Base-by-base conservation (phyloP, 2,329 filamentous ascomycete genomes). In the Capronia americana region DNA sequence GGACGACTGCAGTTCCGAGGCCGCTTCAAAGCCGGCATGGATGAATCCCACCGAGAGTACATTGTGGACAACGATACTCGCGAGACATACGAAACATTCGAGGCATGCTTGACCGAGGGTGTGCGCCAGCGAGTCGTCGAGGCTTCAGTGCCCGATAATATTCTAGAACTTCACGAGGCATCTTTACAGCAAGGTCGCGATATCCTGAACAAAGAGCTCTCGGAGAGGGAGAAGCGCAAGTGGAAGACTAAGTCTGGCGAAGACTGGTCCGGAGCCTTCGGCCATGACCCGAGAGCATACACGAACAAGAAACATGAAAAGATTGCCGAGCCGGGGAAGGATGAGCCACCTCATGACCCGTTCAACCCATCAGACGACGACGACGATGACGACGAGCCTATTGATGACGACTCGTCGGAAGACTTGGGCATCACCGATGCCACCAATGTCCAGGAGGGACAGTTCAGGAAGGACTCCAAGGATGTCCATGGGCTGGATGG, bases 81-180 rank as follows among this genome's bases (percentile, higher is more conserved):
- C 34, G 95, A 98, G 81, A 97, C 93, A 0, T 96, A 92, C 70
- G 94, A 98, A 80, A 91, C 90, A 0, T 98, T 93, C 92, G 93
- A 97, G 77, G 92, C 93, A 0, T 97, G 94, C 76, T 87, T 90
- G 48, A 88, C 92, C 0, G 93, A 98, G 77, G 94, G 94, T 12
- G 92, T 97, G 0, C 88, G 95, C 1, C 79, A 84, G 14, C 86
- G 88, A 63, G 85, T 87, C 30, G 92, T 97, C 0, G 81, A 85
- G 10, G 85, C 88, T 26, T 90, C 96, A 73, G 82, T 97, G 0
- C 92, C 93, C 0, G 86, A 88, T 0, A 80, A 86, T 11, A 85
- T 94, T 0, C 87, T 91, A 76, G 85, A 90, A 73, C 82, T 97
- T 11, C 94, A 98, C 76, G 91, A 96, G 32, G 83, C 91, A 68